Conservation (phyloP, 2,329 filamentous ascomycete species). For the Colletotrichum musicola region DNA sequence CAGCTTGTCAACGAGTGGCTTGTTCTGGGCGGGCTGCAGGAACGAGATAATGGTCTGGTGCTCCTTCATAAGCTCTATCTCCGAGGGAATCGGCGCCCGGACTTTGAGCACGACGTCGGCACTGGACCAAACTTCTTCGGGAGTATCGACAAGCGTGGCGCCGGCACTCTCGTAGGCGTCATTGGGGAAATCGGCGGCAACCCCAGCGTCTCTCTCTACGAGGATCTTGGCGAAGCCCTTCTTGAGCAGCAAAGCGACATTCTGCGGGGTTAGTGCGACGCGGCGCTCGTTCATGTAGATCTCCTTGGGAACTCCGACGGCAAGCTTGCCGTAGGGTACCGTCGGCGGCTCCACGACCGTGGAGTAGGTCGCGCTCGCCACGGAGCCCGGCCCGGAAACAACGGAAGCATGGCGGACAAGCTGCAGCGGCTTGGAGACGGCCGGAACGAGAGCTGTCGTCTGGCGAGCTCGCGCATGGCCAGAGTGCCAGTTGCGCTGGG, state of each 20-base stretch:
- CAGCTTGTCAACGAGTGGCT: conserved; percentile 78
- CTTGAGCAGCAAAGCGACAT: conserved; percentile 84
- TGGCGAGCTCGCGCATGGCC: conserved; percentile 50
- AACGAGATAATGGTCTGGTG: conserved; percentile 85
- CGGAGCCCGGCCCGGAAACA: conserved; percentile 42
- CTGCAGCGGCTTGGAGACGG: conserved; percentile 49
- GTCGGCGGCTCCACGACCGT: conserved; percentile 57
- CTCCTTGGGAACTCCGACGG: conserved; percentile 84
- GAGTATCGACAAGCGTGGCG: conserved; percentile 78
- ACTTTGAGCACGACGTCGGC: conserved; percentile 89
- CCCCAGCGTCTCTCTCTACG: conserved; percentile 84
- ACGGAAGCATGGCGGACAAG: conserved; percentile 56
- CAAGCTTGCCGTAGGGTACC: conserved; percentile 77
- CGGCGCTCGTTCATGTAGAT: conserved; percentile 83
- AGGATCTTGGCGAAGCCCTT: conserved; percentile 85
- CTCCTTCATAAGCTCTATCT: conserved; percentile 76
- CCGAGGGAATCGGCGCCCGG: conserved; percentile 77
- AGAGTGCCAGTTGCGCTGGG: conserved; percentile 51
- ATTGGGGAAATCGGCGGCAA: conserved; percentile 81
- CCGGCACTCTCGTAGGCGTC: conserved; percentile 82
- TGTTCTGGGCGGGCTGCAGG: conserved; percentile 86
- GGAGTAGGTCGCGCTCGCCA: conserved; percentile 50
- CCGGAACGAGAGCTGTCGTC: conserved; percentile 46
- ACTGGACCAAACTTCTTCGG: conserved; percentile 76
- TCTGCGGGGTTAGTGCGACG: conserved; percentile 86